These are phyloP conservation scores for Graphilbum sp. DNA, from an alignment of 2,329 filamentous ascomycete species.

Conservation along the genomic window DNA sequence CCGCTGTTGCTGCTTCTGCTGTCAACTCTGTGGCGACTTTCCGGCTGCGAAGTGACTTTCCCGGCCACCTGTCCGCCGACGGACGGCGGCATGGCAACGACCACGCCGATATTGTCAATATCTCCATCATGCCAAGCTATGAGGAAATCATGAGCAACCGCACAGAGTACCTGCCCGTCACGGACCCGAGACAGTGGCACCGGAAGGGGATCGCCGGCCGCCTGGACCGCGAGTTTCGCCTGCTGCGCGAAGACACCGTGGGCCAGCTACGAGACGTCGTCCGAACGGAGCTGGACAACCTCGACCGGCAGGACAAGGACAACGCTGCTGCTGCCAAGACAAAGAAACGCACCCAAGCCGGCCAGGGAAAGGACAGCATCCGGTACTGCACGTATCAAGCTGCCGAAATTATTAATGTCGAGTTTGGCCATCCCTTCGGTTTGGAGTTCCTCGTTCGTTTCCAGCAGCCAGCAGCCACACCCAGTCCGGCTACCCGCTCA, in stretches of 20 bases:
- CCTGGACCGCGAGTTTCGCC: constrained; percentile 55
- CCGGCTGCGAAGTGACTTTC: neutral
- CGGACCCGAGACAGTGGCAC: constrained; percentile 13
- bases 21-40: neutral
- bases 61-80: neutral
- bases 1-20: neutral
- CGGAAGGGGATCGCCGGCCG: constrained; percentile 27
- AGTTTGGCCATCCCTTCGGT: constrained; percentile 22
- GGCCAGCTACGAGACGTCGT: constrained; percentile 40
- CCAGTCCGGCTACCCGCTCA: too few relatives aligned
- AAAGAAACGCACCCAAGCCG: neutral
- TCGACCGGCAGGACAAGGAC: constrained; percentile 21
- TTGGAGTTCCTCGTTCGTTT: constrained; percentile 28
- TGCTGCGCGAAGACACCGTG: constrained; percentile 56
- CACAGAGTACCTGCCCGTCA: neutral
- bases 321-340: neutral
- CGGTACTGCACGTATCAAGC: constrained; percentile 22
- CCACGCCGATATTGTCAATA: constrained; percentile 39
- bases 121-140: constrained; percentile 47
- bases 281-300: neutral
- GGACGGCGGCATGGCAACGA: constrained; percentile 66
- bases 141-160: constrained; percentile 26
- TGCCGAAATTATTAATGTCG: constrained; percentile 15
- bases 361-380: constrained; percentile 4
- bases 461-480: constrained; percentile 21